Evolutionary conservation across 495 filamentous ascomycete genomes (phyloP).

Genomic region (Neurospora sp.): DNA sequence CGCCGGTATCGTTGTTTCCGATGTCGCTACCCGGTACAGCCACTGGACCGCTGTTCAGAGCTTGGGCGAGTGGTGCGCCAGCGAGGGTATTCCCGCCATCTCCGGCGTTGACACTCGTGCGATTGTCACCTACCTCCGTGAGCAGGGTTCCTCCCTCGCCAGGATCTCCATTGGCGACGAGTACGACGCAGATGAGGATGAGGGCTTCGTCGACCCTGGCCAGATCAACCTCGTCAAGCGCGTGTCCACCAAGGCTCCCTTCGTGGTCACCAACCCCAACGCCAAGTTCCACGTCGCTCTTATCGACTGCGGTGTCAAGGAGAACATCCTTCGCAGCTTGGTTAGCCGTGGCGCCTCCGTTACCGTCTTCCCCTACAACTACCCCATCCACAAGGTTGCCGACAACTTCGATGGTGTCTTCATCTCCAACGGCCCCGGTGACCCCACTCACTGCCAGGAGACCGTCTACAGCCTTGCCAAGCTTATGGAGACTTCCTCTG

Average conservation of each 20-base stretch:
- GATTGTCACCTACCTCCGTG: constrained; percentile 90
- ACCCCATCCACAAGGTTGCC: constrained; percentile 94
- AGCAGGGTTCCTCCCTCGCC: constrained; percentile 91
- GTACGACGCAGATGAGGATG: constrained; percentile 97
- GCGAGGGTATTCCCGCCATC: constrained; percentile 92
- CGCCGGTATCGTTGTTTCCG: constrained; percentile 87
- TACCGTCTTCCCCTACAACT: constrained; percentile 91
- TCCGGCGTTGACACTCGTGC: constrained; percentile 93
- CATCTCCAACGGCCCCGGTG: constrained; percentile 95
- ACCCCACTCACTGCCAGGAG: constrained; percentile 89
- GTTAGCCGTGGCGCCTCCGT: constrained; percentile 80
- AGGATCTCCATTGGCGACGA: constrained; percentile 94
- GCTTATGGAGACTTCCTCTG: constrained; percentile 79
- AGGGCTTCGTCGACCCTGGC: constrained; percentile 89
- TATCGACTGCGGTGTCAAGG: constrained; percentile 97
- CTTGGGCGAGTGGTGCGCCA: constrained; percentile 84
- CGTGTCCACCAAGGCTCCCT: constrained; percentile 95
- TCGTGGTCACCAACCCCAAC: constrained; percentile 73
- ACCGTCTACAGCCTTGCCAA: constrained; percentile 84
- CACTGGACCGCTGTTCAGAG: constrained; percentile 98
- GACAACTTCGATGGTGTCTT: constrained; percentile 97
- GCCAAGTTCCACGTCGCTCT: constrained; percentile 86
- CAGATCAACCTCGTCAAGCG: constrained; percentile 92
- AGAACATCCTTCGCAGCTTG: constrained; percentile 94
- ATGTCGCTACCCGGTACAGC: constrained; percentile 85